Evolutionary conservation across 2,329 filamentous ascomycete genomes (phyloP).

Genomic region (Monilinia laxa): DNA sequence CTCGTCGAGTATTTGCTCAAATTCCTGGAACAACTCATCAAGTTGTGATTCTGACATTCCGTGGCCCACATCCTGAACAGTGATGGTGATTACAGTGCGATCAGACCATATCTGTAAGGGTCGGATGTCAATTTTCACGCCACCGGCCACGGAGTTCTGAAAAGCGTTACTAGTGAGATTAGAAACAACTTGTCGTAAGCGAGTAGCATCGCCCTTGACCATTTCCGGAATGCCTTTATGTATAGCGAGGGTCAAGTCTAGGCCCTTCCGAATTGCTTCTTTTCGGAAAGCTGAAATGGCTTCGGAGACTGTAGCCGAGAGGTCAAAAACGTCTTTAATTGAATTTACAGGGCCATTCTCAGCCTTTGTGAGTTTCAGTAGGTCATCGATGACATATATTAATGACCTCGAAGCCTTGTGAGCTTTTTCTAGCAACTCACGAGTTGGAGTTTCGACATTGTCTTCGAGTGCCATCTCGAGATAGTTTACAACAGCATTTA

Average conservation of each 20-base stretch:
- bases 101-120: constrained; percentile 18
- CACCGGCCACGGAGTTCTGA: constrained; percentile 28
- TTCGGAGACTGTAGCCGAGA: constrained; percentile 68
- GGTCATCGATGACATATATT: constrained; percentile 91
- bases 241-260: constrained; percentile 27
- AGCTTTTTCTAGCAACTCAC: constrained; percentile 79
- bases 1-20: constrained; percentile 57
- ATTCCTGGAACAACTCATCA: constrained; percentile 57
- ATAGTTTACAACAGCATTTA: constrained; percentile 95
- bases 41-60: constrained; percentile 43
- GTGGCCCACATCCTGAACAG: constrained; percentile 29
- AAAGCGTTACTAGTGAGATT: constrained; percentile 33
- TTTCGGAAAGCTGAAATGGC: constrained; percentile 71
- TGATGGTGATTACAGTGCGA: constrained; percentile 28
- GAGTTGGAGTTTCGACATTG: constrained; percentile 71
- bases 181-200: constrained; percentile 31
- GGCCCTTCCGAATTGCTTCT: constrained; percentile 58
- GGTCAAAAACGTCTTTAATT: constrained; percentile 77
- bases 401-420: constrained; percentile 90
- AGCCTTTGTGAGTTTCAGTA: constrained; percentile 83
- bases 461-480: constrained; percentile 88
- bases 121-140: constrained; percentile 33
- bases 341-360: constrained; percentile 78
- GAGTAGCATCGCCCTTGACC: constrained; percentile 30
- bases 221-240: constrained; percentile 29